A percentile compares a stretch with the other conserved stretches of the same genome.
These are phyloP conservation scores for Hypoxylon lenormandii DNA, from an alignment of 495 filamentous ascomycete genomes.

Conservation along the genomic window DNA sequence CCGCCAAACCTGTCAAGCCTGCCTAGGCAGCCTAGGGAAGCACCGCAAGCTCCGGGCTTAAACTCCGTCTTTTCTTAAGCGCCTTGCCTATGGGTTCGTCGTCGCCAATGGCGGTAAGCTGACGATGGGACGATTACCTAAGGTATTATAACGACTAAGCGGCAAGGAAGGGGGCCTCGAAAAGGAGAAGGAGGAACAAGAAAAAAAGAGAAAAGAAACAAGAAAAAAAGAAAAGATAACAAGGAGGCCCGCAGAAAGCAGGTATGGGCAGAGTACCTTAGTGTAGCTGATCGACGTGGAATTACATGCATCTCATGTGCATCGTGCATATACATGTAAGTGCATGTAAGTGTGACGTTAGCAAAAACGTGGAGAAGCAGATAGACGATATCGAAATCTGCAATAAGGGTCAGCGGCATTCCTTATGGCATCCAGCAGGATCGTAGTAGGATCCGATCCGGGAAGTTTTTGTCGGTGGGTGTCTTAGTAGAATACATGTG, in stretches of 20 bases:
- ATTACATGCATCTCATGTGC: conserved; percentile 43
- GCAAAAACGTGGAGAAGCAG: conserved; percentile 45
- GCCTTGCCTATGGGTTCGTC: too few species aligned
- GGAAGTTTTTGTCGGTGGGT: conserved; percentile 25
- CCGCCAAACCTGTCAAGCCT: too few species aligned
- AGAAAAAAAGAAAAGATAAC: not conserved
- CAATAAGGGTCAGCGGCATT: conserved; percentile 21
- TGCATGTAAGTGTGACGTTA: conserved; percentile 47
- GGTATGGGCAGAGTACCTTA: conserved; percentile 5
- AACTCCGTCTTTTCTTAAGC: not conserved
- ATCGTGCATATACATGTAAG: conserved; percentile 47
- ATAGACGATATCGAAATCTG: conserved; percentile 46
- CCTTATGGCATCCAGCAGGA: conserved; percentile 15
- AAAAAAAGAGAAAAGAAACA: conserved; percentile 13
- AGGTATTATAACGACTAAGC: conserved; percentile 19
- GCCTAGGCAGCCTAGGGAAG: too few species aligned
- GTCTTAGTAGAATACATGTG: not conserved
- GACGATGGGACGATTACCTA: conserved; percentile 23
- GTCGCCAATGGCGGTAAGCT: conserved; percentile 32
- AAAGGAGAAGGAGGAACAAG: not conserved
- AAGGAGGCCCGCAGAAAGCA: conserved; percentile 5
- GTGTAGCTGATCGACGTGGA: conserved; percentile 42
- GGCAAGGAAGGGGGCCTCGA: conserved; percentile 1
- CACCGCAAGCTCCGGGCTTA: too few species aligned
- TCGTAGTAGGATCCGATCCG: conserved; percentile 8